A percentile compares a stretch with the other conserved stretches of the same genome.
Evolutionary conservation across 1,284 basidiomycete species (phyloP).

Genomic region (Rhodotorula mucilaginosa): DNA sequence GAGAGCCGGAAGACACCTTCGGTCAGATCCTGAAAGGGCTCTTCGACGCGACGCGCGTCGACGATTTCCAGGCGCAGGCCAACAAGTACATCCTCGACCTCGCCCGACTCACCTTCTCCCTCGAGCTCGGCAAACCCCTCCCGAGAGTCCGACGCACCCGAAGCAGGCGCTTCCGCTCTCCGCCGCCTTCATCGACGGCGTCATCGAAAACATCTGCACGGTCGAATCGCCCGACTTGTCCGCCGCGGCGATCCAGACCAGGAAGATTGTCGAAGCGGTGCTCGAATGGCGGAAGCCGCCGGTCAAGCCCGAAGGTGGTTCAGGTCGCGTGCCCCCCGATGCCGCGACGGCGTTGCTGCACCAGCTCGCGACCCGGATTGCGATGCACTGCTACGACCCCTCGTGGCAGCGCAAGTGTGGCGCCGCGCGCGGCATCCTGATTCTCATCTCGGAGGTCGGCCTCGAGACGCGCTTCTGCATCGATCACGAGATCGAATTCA

Average conservation of each 20-base stretch:
- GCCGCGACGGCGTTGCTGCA: conserved; percentile 59
- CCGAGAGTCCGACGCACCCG: conserved; percentile 57
- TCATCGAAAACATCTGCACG: conserved; percentile 69
- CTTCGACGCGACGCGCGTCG: conserved; percentile 71
- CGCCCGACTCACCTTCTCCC: conserved; percentile 63
- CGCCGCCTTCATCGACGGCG: conserved; percentile 63
- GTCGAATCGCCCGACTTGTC: conserved; percentile 38
- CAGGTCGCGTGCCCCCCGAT: conserved; percentile 17
- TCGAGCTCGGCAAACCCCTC: conserved; percentile 50
- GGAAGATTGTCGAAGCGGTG: conserved; percentile 26
- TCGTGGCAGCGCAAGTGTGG: conserved; percentile 83
- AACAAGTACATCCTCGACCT: conserved; percentile 66
- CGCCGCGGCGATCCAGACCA: conserved; percentile 36
- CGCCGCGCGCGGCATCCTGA: conserved; percentile 76
- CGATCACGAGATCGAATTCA: conserved; percentile 86
- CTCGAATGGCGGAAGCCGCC: conserved; percentile 9
- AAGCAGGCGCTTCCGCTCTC: conserved; percentile 57
- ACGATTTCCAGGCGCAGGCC: conserved; percentile 68
- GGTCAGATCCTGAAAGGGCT: conserved; percentile 69
- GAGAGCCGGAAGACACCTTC: conserved; percentile 74
- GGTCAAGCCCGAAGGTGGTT: background rate
- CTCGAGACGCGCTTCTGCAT: conserved; percentile 72
- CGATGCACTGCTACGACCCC: conserved; percentile 80
- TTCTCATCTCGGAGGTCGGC: conserved; percentile 69
- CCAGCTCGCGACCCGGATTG: conserved; percentile 75